phyloP scores from a whole-genome alignment of 2,329 filamentous ascomycete species.

The Exophiala sideris region DNA sequence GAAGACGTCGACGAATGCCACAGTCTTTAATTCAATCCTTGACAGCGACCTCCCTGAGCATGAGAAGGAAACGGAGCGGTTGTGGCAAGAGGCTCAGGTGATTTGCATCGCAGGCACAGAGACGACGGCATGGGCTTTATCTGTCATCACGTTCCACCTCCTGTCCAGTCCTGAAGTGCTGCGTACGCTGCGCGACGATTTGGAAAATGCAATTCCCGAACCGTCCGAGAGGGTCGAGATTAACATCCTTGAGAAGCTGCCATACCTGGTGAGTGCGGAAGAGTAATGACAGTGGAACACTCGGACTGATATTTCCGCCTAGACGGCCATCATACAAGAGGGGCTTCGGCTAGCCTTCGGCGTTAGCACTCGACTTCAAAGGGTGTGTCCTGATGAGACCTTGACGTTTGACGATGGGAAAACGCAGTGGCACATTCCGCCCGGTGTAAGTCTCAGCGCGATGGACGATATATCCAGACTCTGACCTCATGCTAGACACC shows the following conservation, averaged over 20 bases:
- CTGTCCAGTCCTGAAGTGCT: constrained; percentile 6
- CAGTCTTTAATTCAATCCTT: constrained; percentile 30
- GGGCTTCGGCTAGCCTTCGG: constrained; percentile 32
- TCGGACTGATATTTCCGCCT: not conserved
- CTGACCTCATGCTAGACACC: constrained; percentile 14
- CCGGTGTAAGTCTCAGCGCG: constrained; percentile 18
- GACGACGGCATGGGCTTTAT: constrained; percentile 33
- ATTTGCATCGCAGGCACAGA: constrained; percentile 34
- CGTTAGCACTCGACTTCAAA: constrained; percentile 29
- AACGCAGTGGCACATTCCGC: constrained; percentile 21
- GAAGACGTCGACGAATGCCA: constrained; percentile 14
- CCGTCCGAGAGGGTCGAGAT: constrained; percentile 8
- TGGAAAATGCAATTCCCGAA: not conserved
- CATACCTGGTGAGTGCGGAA: constrained; percentile 30
- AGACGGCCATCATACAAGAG: constrained; percentile 33
- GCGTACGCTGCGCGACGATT: constrained; percentile 12
- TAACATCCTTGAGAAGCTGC: constrained; percentile 28
- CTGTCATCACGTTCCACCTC: constrained; percentile 32
- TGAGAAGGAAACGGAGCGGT: constrained; percentile 35
- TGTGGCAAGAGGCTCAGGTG: constrained; percentile 34
- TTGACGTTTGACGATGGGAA: constrained; percentile 12
- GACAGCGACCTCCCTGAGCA: constrained; percentile 30
- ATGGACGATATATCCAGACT: not conserved
- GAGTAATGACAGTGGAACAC: not conserved
- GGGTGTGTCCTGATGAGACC: constrained; percentile 16